Base-by-base conservation (phyloP, 2,329 filamentous ascomycete genomes). In the Claviceps sp. region DNA sequence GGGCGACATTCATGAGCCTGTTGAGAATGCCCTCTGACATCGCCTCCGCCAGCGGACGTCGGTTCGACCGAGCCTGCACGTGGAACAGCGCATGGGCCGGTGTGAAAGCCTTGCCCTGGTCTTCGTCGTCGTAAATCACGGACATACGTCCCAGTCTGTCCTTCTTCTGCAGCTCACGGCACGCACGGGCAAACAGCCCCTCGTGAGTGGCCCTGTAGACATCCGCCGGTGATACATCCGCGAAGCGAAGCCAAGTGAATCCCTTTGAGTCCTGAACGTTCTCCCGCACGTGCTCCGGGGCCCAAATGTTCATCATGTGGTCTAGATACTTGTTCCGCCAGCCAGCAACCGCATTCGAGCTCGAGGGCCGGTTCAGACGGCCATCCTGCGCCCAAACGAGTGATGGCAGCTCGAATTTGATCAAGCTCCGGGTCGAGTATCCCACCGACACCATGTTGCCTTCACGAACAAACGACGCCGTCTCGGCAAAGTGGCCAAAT, bases 201-300 rank as follows among this genome's bases (percentile, higher is more conserved):
- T 77, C 74, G 59, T 83, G 85, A 4, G 85, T 85, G 36, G 82
- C 77, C 51, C 76, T 74, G 53, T 84, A 86, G 1, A 81, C 82
- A 56, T 97, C 90, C 9, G 76, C 75, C 1, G 83, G 72, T 14
- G 89, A 93, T 0, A 77, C 73, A 60, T 95, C 88, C 3, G 86
- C 80, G 61, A 98, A 95, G 4, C 89, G 83, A 54, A 97, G 75
- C 82, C 89, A 98, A 0, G 90, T 91, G 67, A 97, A 97, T 2
- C 82, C 77, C 14, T 81, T 78, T 48, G 77, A 74, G 1, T 77
- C 75, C 22, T 75, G 72, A 11, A 76, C 68, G 57, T 81, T 88
- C 47, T 80, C 71, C 13, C 76, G 75, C 44, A 96, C 78, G 59
- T 96, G 81, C 48, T 91, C 83, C 0, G 88, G 84, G 1, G 82